These are phyloP conservation scores for Leishmania braziliensis DNA, from an alignment of 208 protist genomes.

Conservation along the genomic window DNA sequence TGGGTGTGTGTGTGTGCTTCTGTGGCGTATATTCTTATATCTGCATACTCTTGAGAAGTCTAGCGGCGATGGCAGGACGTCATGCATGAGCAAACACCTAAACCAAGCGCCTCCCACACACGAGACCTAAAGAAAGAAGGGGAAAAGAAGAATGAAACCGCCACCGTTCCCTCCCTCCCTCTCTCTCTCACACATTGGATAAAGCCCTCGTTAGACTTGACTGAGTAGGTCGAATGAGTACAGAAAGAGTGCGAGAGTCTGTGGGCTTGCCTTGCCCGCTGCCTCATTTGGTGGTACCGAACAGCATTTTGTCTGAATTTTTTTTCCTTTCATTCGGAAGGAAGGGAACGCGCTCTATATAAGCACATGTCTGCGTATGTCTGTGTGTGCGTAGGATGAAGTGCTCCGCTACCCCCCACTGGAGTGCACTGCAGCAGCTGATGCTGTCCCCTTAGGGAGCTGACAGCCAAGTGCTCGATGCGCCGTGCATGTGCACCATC, in stretches of 20 bases:
- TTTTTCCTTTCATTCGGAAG: neutral
- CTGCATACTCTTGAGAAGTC: neutral
- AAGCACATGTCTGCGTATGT: slow-evolving; percentile 15
- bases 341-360: neutral
- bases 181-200: neutral
- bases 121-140: neutral
- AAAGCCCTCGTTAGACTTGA: neutral
- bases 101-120: neutral
- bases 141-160: slow-evolving; percentile 10
- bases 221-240: neutral
- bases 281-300: neutral
- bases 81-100: neutral
- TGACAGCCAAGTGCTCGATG: neutral
- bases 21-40: neutral
- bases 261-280: neutral
- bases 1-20: slow-evolving; percentile 1
- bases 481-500: neutral
- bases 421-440: neutral
- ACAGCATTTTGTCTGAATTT: neutral
- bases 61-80: neutral
- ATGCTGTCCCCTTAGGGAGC: neutral
- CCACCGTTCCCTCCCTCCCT: neutral
- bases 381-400: neutral
- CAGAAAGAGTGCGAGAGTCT: neutral
- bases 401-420: neutral